Evolutionary conservation across 106 monocot genomes (phyloP).

Genomic region (Hemerocallis citrina): DNA sequence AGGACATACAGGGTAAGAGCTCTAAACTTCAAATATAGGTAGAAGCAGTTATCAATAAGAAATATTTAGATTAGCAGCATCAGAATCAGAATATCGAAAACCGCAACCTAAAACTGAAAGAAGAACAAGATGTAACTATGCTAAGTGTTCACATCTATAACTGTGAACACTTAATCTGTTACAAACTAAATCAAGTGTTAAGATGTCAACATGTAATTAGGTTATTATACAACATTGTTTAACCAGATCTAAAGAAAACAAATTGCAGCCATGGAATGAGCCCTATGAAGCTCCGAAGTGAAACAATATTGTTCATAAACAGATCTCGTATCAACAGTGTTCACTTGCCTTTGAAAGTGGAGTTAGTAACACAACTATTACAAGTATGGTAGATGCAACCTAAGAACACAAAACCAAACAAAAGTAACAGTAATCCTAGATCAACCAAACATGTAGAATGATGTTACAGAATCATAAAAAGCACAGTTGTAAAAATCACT

Average conservation of each 20-base stretch:
- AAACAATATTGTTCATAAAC: too few species aligned
- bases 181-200: not conserved
- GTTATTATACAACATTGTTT: not conserved
- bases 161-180: too few species aligned
- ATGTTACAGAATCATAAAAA: not conserved
- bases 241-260: not conserved
- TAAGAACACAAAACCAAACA: not conserved
- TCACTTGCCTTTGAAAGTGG: too few species aligned
- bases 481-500: not conserved
- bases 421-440: not conserved
- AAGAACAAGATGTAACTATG: too few species aligned
- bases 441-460: not conserved
- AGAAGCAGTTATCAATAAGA: too few species aligned
- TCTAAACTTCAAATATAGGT: too few species aligned
- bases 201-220: not conserved
- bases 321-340: too few species aligned
- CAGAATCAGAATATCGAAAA: too few species aligned
- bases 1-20: too few species aligned
- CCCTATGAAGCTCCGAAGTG: not conserved
- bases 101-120: too few species aligned
- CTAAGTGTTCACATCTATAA: too few species aligned
- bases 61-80: too few species aligned
- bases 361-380: not conserved
- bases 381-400: not conserved
- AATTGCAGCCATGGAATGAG: not conserved